Evolutionary conservation across 176 grass and related monocot species (phyloP).

Genomic region (Oryza rufipogon): DNA sequence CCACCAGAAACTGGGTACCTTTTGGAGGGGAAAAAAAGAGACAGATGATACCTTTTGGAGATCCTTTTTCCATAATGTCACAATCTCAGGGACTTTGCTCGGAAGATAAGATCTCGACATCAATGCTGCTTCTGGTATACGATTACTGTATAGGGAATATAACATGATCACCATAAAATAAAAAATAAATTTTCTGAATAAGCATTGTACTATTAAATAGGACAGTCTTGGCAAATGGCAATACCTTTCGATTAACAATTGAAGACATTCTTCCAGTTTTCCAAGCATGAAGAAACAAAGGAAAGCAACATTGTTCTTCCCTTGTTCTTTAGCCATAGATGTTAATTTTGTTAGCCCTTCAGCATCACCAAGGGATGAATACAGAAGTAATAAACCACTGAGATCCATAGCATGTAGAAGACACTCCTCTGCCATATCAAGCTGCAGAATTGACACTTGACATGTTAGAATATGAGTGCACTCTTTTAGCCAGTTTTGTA

Average conservation of each 20-base stretch:
- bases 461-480: constrained; percentile 15
- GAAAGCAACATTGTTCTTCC: constrained; percentile 94
- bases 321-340: constrained; percentile 84
- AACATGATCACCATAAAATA: constrained; percentile 15
- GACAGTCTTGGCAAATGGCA: not conserved
- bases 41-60: constrained; percentile 70
- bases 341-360: constrained; percentile 86
- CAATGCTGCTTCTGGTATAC: constrained; percentile 96
- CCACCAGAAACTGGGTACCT: not conserved
- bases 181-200: not conserved
- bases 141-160: constrained; percentile 62
- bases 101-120: constrained; percentile 98
- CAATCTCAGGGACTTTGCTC: constrained; percentile 93
- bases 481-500: not conserved
- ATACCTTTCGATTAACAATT: constrained; percentile 91
- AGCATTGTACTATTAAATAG: constrained; percentile 13
- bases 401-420: constrained; percentile 83
- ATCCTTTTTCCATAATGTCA: constrained; percentile 92
- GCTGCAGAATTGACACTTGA: constrained; percentile 50
- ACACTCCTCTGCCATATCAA: constrained; percentile 97
- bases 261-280: constrained; percentile 95
- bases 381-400: constrained; percentile 89
- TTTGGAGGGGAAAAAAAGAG: not conserved
- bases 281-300: constrained; percentile 97
- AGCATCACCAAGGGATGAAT: constrained; percentile 89